phyloP scores from a whole-genome alignment of 139 green algal species.

The Closterium sp. region DNA sequence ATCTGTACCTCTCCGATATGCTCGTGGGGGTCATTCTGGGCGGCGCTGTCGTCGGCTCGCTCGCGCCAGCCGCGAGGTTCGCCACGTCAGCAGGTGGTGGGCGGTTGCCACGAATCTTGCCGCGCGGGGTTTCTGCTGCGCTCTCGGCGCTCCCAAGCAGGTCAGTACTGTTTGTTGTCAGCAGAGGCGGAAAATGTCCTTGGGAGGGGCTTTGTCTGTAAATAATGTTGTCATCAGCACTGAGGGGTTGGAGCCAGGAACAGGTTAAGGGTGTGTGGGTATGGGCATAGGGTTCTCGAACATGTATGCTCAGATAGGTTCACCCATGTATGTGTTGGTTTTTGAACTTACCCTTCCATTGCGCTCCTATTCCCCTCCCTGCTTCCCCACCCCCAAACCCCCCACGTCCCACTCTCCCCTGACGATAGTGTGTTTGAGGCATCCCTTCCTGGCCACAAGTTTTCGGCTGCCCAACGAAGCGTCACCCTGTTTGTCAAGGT shows the following conservation, averaged over 20 bases:
- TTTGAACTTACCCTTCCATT: no score
- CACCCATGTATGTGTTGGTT: no score
- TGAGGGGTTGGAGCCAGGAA: no score
- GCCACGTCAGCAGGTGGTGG: not conserved
- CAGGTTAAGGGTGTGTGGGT: no score
- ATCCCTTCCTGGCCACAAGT: not conserved
- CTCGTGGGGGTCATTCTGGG: conserved; percentile 87
- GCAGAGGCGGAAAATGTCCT: no score
- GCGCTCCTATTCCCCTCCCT: no score
- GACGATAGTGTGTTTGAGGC: conserved; percentile 38
- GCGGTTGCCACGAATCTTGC: not conserved
- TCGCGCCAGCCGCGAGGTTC: conserved; percentile 74
- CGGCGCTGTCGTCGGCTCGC: conserved; percentile 82
- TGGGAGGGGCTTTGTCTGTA: no score
- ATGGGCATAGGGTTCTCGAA: no score
- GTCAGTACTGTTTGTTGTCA: not conserved
- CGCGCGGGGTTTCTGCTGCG: not conserved
- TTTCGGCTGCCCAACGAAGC: conserved; percentile 20
- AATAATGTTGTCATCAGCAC: no score
- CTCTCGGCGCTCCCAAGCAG: conserved; percentile 23
- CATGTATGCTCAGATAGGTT: no score
- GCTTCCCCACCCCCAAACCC: no score
- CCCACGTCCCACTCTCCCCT: no score
- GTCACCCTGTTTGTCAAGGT: conserved; percentile 50
- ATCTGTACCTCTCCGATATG: conserved; percentile 94